Conservation (phyloP, 768 basidiomycete genomes). For the Thelephora ganbajun region DNA sequence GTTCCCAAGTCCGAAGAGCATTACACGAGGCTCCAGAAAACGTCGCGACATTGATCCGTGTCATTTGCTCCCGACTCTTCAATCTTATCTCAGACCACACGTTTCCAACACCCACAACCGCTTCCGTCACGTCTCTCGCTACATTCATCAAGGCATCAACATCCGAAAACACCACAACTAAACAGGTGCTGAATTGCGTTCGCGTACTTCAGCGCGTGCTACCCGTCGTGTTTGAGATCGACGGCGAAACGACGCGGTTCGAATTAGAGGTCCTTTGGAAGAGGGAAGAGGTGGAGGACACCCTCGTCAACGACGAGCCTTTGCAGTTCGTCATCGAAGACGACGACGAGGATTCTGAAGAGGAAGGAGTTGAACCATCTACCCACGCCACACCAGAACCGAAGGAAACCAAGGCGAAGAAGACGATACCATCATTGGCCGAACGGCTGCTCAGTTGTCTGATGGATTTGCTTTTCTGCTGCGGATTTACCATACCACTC, state of each 20-base stretch:
- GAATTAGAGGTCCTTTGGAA: conserved; percentile 81
- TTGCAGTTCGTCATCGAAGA: conserved; percentile 85
- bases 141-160: conserved; percentile 49
- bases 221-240: conserved; percentile 78
- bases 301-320: conserved; percentile 9
- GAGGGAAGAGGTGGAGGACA: conserved; percentile 34
- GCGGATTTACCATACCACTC: conserved; percentile 81
- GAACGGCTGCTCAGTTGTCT: conserved; percentile 69
- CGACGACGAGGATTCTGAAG: conserved; percentile 42
- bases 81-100: conserved; percentile 69
- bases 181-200: conserved; percentile 86
- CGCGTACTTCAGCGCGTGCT: conserved; percentile 80
- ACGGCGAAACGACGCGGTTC: conserved; percentile 56
- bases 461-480: conserved; percentile 84
- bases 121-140: conserved; percentile 52
- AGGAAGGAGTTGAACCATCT: conserved; percentile 6
- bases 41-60: conserved; percentile 66
- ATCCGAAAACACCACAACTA: conserved; percentile 36
- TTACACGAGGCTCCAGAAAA: conserved; percentile 78
- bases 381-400: conserved; percentile 6
- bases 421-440: conserved; percentile 58
- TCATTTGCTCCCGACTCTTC: conserved; percentile 55
- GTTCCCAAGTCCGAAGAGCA: conserved; percentile 57
- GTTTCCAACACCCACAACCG: conserved; percentile 46
- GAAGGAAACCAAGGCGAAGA: conserved; percentile 21